Evolutionary conservation across 768 basidiomycete species (phyloP).

Genomic region (Auriculariales sp.): DNA sequence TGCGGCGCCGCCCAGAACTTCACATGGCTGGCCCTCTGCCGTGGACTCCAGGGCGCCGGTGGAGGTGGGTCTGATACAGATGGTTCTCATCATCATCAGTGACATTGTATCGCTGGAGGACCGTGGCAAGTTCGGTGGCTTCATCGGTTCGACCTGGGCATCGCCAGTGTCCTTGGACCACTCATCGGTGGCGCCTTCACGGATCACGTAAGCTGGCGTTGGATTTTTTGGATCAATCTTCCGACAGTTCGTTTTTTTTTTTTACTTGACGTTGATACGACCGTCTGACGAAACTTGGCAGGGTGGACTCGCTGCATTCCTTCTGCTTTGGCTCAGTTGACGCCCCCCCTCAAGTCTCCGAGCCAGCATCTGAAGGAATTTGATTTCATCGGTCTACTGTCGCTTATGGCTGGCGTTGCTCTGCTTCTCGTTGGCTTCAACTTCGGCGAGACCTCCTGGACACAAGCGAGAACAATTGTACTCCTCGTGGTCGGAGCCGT

Average conservation of each 20-base stretch:
- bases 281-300: too few relatives aligned
- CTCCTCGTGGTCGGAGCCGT: constrained; percentile 16
- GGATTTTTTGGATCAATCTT: constrained; percentile 30
- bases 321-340: constrained; percentile 19
- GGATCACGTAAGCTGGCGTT: constrained; percentile 28
- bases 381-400: constrained; percentile 19
- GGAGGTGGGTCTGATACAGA: constrained; percentile 23
- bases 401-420: constrained; percentile 6
- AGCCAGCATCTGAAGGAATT: constrained; percentile 18
- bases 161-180: constrained; percentile 32
- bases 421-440: neutral
- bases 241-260: constrained; percentile 19
- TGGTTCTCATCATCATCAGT: constrained; percentile 20
- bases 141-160: constrained; percentile 22
- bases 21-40: constrained; percentile 16
- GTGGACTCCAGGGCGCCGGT: constrained; percentile 35
- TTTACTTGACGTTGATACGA: too few relatives aligned
- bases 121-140: constrained; percentile 21
- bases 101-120: constrained; percentile 23
- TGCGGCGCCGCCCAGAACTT: constrained; percentile 18
- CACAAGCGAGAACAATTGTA: constrained; percentile 17
- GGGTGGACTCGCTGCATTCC: constrained; percentile 12
- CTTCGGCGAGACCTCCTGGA: neutral
- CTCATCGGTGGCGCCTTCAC: constrained; percentile 32
- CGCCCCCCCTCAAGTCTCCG: constrained; percentile 18